Percentiles rank a stretch among this genome's conserved stretches.
Conservation (phyloP, 1,139 yeast species). For the Lizanozyma gosingica region DNA sequence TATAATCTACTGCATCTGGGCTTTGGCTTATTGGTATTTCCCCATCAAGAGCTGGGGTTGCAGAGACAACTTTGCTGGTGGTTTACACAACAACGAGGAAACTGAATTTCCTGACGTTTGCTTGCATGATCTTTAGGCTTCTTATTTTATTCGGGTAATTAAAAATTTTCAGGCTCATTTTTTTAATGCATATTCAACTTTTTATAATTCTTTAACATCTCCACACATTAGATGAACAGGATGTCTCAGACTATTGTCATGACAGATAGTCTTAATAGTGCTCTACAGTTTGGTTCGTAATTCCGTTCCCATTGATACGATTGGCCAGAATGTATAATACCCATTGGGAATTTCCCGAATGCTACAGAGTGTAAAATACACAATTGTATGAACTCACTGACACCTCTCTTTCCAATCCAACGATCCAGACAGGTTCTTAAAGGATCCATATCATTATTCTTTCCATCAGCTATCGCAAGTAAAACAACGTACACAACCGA, state of each 20-base stretch:
- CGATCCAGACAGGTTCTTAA: constrained; percentile 14
- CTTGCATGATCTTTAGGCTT: constrained; percentile 13
- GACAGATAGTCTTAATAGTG: too few relatives aligned
- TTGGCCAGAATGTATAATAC: too few relatives aligned
- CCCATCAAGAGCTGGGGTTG: constrained; percentile 33
- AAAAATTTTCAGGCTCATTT: constrained; percentile 1
- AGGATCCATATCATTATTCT: constrained; percentile 8
- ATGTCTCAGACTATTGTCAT: too few relatives aligned
- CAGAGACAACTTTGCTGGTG: constrained; percentile 37
- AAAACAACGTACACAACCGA: constrained; percentile 5
- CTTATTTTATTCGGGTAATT: neutral
- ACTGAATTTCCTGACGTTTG: constrained; percentile 41
- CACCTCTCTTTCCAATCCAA: constrained; percentile 2
- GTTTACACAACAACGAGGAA: constrained; percentile 32
- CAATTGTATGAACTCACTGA: neutral
- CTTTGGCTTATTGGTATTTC: constrained; percentile 51
- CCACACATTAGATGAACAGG: too few relatives aligned
- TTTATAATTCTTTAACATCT: neutral
- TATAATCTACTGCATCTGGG: constrained; percentile 44
- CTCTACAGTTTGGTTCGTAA: too few relatives aligned
- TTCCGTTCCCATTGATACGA: too few relatives aligned
- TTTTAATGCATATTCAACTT: neutral
- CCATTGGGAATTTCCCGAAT: neutral
- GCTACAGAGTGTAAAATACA: constrained; percentile 1
- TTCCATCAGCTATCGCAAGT: constrained; percentile 12